phyloP scores from a whole-genome alignment of 805 yeast species.

The Candida chauliodis region DNA sequence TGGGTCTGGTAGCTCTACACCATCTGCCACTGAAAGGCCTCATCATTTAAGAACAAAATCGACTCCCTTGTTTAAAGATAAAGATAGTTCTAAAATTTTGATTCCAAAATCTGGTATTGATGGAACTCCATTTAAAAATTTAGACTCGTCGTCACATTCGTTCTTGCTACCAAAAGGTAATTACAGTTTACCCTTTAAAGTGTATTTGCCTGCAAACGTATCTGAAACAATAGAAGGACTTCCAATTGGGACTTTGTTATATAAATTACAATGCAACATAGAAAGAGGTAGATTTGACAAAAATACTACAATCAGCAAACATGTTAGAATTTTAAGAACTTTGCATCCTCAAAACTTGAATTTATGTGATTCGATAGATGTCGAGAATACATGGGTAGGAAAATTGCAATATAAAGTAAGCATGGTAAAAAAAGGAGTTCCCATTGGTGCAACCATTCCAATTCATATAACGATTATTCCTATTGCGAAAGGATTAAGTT shows the following conservation, averaged over 20 bases:
- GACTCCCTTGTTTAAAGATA: slow-evolving; percentile 23
- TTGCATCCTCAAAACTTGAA: slow-evolving; percentile 37
- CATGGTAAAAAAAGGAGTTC: slow-evolving; percentile 41
- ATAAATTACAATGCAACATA: slow-evolving; percentile 39
- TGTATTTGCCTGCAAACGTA: slow-evolving; percentile 42
- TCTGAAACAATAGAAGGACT: slow-evolving; percentile 53
- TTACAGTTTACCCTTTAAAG: slow-evolving; percentile 46
- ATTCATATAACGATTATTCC: slow-evolving; percentile 45
- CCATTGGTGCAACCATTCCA: slow-evolving; percentile 44
- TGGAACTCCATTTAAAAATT: slow-evolving; percentile 42
- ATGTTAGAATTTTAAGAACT: slow-evolving; percentile 43
- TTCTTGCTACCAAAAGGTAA: slow-evolving; percentile 50
- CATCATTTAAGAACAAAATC: slow-evolving; percentile 28
- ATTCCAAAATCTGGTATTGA: slow-evolving; percentile 37
- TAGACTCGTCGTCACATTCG: slow-evolving; percentile 23
- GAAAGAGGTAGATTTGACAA: slow-evolving; percentile 44
- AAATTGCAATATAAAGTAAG: slow-evolving; percentile 49
- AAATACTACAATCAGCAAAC: slow-evolving; percentile 28
- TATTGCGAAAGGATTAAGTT: slow-evolving; percentile 40
- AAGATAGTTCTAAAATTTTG: slow-evolving; percentile 13
- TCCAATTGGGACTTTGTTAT: slow-evolving; percentile 38
- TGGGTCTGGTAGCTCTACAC: slow-evolving; percentile 1
- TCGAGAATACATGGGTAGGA: slow-evolving; percentile 50
- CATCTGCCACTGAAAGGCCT: slow-evolving; percentile 18
- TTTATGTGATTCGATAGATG: slow-evolving; percentile 41